Percentiles rank a stretch among this genome's conserved stretches.
Conservation (phyloP, 1,284 basidiomycete genomes). For the Caloboletus inedulis region DNA sequence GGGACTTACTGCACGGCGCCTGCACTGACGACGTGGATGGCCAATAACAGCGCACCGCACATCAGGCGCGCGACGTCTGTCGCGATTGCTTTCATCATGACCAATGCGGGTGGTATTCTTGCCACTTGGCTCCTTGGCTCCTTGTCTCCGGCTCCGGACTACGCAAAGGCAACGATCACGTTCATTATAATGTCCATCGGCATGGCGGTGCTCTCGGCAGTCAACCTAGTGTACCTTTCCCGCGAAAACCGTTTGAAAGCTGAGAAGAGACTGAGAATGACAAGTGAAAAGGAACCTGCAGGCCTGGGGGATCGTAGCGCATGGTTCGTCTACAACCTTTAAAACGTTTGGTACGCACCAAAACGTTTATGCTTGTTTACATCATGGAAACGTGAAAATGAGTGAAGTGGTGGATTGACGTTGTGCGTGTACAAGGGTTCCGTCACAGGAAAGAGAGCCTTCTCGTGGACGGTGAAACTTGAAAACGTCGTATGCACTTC, state of each 20-base stretch:
- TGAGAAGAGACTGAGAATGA: conserved; percentile 14
- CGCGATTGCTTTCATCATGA: conserved; percentile 48
- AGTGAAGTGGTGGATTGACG: not conserved
- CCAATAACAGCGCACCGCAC: conserved; percentile 61
- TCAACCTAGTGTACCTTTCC: conserved; percentile 31
- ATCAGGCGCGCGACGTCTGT: conserved; percentile 52
- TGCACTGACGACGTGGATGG: conserved; percentile 47
- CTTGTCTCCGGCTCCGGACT: conserved; percentile 42
- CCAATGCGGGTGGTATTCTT: conserved; percentile 58
- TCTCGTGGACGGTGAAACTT: not conserved
- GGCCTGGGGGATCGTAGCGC: conserved; percentile 30
- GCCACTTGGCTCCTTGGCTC: conserved; percentile 52
- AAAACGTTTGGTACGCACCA: not conserved
- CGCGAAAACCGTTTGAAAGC: conserved; percentile 25
- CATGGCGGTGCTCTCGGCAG: conserved; percentile 32
- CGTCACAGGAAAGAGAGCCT: not conserved
- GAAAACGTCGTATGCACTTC: not conserved
- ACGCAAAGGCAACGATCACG: conserved; percentile 39
- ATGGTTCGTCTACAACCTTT: conserved; percentile 33
- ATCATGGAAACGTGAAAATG: not conserved
- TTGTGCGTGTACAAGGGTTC: not conserved
- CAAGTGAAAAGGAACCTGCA: conserved; percentile 17
- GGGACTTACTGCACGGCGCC: conserved; percentile 47
- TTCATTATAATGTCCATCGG: conserved; percentile 37
- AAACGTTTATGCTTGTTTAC: not conserved